Conservation (phyloP, 176 grass and related monocot genomes). For the Themeda triandra region DNA sequence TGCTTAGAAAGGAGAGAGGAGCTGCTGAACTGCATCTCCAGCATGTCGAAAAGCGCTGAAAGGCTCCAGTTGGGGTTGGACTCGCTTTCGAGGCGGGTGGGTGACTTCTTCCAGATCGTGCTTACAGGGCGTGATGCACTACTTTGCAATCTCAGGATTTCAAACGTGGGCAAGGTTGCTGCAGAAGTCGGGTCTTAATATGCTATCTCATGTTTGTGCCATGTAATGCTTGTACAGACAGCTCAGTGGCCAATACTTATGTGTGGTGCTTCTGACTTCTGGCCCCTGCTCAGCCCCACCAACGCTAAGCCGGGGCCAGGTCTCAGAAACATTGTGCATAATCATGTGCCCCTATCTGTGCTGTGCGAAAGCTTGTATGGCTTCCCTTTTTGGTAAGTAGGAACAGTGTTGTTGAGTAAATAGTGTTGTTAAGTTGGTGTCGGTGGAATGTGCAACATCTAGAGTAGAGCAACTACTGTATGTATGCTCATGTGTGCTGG, state of each 20-base stretch:
- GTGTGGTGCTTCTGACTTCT: conserved; percentile 4
- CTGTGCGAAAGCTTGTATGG: background rate
- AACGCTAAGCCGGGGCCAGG: conserved; percentile 14
- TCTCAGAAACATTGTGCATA: conserved; percentile 7
- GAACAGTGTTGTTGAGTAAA: background rate
- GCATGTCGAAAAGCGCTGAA: conserved; percentile 34
- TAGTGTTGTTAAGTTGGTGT: background rate
- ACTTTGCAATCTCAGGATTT: conserved; percentile 78
- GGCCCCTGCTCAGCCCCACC: conserved; percentile 4
- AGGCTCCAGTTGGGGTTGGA: conserved; percentile 47
- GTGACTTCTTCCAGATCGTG: conserved; percentile 79
- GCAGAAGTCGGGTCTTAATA: conserved; percentile 27
- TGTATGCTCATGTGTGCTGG: background rate
- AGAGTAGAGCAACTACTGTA: background rate
- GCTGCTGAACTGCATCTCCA: conserved; percentile 41
- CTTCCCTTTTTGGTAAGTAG: background rate
- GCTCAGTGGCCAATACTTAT: background rate
- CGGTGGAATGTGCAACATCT: background rate
- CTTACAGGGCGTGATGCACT: conserved; percentile 75
- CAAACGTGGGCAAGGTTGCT: conserved; percentile 38
- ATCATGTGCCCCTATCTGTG: conserved; percentile 19
- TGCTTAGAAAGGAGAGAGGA: conserved; percentile 15
- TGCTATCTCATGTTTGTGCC: background rate
- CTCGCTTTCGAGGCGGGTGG: conserved; percentile 50
- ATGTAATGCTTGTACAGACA: background rate